These are phyloP conservation scores for Penicillium chermesinum DNA, from an alignment of 495 filamentous ascomycete genomes.

Conservation along the genomic window DNA sequence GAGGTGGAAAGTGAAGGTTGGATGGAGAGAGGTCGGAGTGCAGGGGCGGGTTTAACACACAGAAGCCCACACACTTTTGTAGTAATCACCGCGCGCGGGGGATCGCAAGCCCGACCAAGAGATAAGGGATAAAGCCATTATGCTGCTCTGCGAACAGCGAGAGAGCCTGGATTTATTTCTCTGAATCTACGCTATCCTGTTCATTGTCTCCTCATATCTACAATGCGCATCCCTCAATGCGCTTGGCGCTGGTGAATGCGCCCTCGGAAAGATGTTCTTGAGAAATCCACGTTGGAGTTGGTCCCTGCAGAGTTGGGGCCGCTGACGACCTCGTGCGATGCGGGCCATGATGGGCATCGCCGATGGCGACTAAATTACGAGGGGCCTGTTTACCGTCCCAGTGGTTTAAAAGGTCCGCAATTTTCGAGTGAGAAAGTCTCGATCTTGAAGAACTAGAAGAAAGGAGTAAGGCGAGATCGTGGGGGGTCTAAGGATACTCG, in stretches of 20 bases:
- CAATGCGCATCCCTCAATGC: background rate
- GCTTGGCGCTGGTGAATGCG: background rate
- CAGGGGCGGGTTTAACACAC: slow-evolving; percentile 11
- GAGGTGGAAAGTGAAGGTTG: slow-evolving; percentile 6
- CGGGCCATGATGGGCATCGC: background rate
- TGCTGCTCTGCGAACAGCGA: too few relatives aligned
- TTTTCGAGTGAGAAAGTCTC: too few relatives aligned
- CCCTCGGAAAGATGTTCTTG: background rate
- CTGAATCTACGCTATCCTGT: too few relatives aligned
- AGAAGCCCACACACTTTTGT: slow-evolving; percentile 7
- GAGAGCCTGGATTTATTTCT: too few relatives aligned
- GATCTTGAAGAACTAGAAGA: too few relatives aligned
- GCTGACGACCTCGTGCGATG: slow-evolving; percentile 4
- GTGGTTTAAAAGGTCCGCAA: too few relatives aligned
- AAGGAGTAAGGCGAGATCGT: slow-evolving; percentile 5
- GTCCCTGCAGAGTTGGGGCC: slow-evolving; percentile 4
- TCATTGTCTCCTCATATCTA: background rate
- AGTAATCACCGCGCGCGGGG: slow-evolving; percentile 17
- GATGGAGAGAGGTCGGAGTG: background rate
- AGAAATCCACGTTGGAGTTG: background rate
- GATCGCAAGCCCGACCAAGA: slow-evolving; percentile 16
- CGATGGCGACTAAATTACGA: too few relatives aligned
- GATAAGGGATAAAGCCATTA: slow-evolving; percentile 11
- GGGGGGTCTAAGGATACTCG: background rate
- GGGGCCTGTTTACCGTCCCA: too few relatives aligned